These are phyloP conservation scores for Cephaloascus fragrans DNA, from an alignment of 805 yeast genomes.

Conservation along the genomic window DNA sequence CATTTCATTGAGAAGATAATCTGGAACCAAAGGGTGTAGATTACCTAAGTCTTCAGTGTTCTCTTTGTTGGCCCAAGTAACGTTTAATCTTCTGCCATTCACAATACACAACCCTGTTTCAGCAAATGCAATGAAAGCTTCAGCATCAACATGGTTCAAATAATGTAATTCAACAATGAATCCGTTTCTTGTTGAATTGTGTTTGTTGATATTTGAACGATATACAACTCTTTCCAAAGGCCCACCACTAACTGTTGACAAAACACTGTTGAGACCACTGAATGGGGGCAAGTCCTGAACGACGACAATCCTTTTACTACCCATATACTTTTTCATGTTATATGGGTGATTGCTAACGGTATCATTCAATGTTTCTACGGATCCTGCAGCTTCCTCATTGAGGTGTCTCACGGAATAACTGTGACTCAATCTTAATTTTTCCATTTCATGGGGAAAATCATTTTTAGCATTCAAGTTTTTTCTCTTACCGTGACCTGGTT, in stretches of 20 bases:
- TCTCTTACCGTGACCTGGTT: not conserved
- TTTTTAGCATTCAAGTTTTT: not conserved
- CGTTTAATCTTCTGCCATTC: constrained; percentile 42
- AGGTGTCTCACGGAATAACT: not conserved
- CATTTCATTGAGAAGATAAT: constrained; percentile 20
- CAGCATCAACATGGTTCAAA: constrained; percentile 42
- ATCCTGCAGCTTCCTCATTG: too few relatives aligned
- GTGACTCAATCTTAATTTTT: not conserved
- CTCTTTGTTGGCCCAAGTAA: constrained; percentile 33
- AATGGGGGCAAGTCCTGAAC: constrained; percentile 27
- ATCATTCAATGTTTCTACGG: too few relatives aligned
- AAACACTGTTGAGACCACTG: constrained; percentile 38
- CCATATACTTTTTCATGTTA: not conserved
- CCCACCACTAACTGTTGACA: constrained; percentile 59
- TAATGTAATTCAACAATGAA: constrained; percentile 38
- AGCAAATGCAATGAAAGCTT: constrained; percentile 40
- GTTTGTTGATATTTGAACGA: constrained; percentile 7
- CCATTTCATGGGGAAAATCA: not conserved
- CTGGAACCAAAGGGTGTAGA: constrained; percentile 13
- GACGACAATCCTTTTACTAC: constrained; percentile 19
- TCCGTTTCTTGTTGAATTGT: not conserved
- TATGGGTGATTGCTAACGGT: too few relatives aligned
- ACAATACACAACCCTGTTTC: constrained; percentile 44
- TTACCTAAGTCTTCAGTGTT: constrained; percentile 13
- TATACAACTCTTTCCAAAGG: constrained; percentile 46